Conservation (phyloP, 1,284 basidiomycete species). For the Somion occarium region DNA sequence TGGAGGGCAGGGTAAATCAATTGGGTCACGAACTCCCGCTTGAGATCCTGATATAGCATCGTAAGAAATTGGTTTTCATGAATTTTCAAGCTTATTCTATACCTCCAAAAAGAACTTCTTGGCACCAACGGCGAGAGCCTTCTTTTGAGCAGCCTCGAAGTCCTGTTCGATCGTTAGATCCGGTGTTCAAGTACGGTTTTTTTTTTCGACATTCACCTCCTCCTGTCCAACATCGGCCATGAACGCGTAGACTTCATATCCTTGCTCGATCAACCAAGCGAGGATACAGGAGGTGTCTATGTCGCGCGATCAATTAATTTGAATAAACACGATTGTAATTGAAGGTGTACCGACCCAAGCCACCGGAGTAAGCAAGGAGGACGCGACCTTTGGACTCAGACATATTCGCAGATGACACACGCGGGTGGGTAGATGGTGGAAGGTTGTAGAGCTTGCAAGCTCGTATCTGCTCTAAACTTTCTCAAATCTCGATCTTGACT, state of each 20-base stretch:
- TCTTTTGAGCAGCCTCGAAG: conserved; percentile 89
- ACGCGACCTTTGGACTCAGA: conserved; percentile 71
- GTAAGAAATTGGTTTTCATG: background rate
- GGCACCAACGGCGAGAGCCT: conserved; percentile 91
- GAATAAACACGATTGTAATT: background rate
- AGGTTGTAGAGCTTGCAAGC: background rate
- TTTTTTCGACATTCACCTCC: conserved; percentile 52
- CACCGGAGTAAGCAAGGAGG: conserved; percentile 95
- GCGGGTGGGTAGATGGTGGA: conserved; percentile 2
- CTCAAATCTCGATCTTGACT: background rate
- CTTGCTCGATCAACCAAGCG: conserved; percentile 96
- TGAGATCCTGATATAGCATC: conserved; percentile 69
- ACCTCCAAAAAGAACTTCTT: conserved; percentile 94
- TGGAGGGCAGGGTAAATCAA: conserved; percentile 98
- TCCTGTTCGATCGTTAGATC: conserved; percentile 49
- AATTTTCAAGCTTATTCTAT: conserved; percentile 1
- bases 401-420: conserved; percentile 16
- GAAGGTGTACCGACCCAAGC: conserved; percentile 69
- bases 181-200: conserved; percentile 1
- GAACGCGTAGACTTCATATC: conserved; percentile 96
- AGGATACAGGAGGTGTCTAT: conserved; percentile 95
- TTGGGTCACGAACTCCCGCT: conserved; percentile 93
- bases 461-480: background rate
- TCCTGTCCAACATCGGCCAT: conserved; percentile 99
- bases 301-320: background rate